These are phyloP conservation scores for Vitis rupestris DNA, from an alignment of 164 flowering plant species.

Conservation along the genomic window DNA sequence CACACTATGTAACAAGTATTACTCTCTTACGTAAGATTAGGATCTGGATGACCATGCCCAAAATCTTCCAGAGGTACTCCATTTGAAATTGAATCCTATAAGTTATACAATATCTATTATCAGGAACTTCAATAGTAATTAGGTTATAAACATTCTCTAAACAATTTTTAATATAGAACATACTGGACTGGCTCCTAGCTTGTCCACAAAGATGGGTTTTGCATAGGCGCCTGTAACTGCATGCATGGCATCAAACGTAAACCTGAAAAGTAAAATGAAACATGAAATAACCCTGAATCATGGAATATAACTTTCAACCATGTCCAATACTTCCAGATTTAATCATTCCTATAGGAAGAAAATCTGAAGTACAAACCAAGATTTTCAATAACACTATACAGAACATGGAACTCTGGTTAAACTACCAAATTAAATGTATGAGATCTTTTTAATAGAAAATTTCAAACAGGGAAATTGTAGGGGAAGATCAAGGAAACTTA, in stretches of 20 bases:
- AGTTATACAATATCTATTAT: constrained; percentile 19
- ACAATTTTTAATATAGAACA: constrained; percentile 17
- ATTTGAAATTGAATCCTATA: constrained; percentile 83
- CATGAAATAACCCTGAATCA: neutral
- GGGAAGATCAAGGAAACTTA: too few relatives aligned
- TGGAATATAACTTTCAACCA: neutral
- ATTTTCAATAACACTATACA: too few relatives aligned
- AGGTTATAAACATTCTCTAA: neutral
- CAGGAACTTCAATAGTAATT: constrained; percentile 12
- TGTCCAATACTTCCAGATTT: too few relatives aligned
- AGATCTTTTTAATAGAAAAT: too few relatives aligned
- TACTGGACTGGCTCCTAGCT: constrained; percentile 79
- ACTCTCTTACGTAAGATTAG: constrained; percentile 89
- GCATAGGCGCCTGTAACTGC: constrained; percentile 99
- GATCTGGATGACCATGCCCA: constrained; percentile 99
- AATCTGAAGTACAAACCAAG: too few relatives aligned
- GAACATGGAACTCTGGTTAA: too few relatives aligned
- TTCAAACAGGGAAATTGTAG: too few relatives aligned
- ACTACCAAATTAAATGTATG: neutral
- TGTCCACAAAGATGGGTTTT: constrained; percentile 91
- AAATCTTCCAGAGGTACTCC: constrained; percentile 96
- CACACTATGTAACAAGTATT: neutral
- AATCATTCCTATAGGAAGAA: too few relatives aligned
- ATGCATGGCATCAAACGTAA: constrained; percentile 97
- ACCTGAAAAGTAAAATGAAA: constrained; percentile 50